Evolutionary conservation across 306 rosid genomes (phyloP).

Genomic region (Clitoria ternatea): DNA sequence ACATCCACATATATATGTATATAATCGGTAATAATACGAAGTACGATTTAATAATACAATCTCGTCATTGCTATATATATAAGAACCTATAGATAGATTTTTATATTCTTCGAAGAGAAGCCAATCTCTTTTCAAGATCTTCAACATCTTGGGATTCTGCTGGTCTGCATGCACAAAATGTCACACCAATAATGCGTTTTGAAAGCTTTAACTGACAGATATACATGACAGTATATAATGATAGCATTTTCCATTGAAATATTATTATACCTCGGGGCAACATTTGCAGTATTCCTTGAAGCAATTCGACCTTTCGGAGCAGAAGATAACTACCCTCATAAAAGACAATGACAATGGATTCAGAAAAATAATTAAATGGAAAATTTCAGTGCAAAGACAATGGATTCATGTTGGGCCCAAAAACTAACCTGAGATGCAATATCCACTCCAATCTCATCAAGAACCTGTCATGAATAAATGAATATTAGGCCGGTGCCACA

Average conservation of each 20-base stretch:
- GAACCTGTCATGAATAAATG: conserved; percentile 56
- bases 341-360: too few relatives aligned
- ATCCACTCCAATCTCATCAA: conserved; percentile 98
- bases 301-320: conserved; percentile 97
- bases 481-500: conserved; percentile 10
- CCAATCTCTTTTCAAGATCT: conserved; percentile 91
- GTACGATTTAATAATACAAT: conserved; percentile 13
- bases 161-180: conserved; percentile 40
- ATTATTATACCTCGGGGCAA: conserved; percentile 58
- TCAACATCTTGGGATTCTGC: conserved; percentile 69
- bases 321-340: conserved; percentile 66
- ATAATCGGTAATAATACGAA: not conserved
- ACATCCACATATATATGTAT: not conserved
- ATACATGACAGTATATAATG: not conserved
- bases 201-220: not conserved
- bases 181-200: not conserved
- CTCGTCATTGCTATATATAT: not conserved
- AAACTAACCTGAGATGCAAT: conserved; percentile 91
- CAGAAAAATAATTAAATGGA: not conserved
- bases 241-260: not conserved
- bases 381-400: conserved; percentile 7
- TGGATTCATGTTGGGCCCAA: conserved; percentile 1
- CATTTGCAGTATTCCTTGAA: conserved; percentile 59
- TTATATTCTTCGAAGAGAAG: conserved; percentile 80
- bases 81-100: not conserved